Evolutionary conservation across 176 grass and related monocot species (phyloP), one percentile per base, ranked within the genome.

Genomic region (Triticum turgidum): DNA sequence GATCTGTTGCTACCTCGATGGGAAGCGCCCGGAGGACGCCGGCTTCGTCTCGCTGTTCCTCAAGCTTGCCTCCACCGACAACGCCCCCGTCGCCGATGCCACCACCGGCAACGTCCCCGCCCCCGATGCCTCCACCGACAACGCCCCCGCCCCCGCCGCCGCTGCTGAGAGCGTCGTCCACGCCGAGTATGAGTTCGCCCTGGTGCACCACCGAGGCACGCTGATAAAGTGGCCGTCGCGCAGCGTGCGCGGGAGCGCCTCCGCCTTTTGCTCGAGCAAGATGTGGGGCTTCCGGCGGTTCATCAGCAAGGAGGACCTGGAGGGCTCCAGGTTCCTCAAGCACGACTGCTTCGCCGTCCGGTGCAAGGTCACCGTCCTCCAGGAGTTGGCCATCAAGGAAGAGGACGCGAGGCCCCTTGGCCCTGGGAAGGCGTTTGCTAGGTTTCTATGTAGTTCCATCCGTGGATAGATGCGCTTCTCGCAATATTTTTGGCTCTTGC

Each of bases 31-130:
- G 15, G 68, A 73, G 14, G 29, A 11, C 68, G 69, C 81, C n/a
- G 81, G 69, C 81, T 61, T 61, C 35, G 37, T 41, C 81, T 83
- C 81, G 68, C 7, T 83, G 22, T 42, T 42, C 81, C 81, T 83
- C 68, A 73, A 13, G 51, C 9, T 41, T 39, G 38, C 38, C 38
- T 39, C 38, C 38, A 39, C 38, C 38, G 7, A 9, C 38, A 39
- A 39, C 38, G 38, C 42, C 42, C 10, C 70, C 38, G 38, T 38
- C 34, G 18, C 66, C 6, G 12, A 0, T 52, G 21, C 11, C 32
- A 4, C 7, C n/a, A 47, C 44, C 44, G 44, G 3, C 44, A 47
- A 47, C 11, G 3, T 11, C 44, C 44, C 0, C 44, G 44, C 3
- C 3, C 3, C 44, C 3, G 44, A 45, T 45, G 44, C 44, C 10